Percentiles rank a stretch among this genome's conserved stretches.
Conservation (phyloP, 257 asterid genomes). For the Ligustrum vulgare region DNA sequence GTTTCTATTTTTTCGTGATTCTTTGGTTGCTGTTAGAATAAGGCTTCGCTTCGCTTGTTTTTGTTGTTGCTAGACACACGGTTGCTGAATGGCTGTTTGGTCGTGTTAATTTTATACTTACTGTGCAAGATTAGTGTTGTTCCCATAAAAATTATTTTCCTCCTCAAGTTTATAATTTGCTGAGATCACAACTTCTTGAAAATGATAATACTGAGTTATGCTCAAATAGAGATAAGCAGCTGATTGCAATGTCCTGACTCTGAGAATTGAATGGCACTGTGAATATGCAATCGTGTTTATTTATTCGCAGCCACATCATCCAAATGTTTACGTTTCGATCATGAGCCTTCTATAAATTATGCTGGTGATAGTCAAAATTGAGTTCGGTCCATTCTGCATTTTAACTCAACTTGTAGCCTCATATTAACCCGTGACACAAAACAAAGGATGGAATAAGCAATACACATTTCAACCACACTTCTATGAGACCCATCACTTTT, state of each 20-base stretch:
- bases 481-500: too few species aligned
- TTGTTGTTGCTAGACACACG: neutral
- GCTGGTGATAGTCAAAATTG: neutral
- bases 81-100: neutral
- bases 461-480: neutral
- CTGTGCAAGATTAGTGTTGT: neutral
- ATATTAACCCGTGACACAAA: neutral
- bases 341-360: neutral
- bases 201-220: neutral
- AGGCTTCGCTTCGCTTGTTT: neutral
- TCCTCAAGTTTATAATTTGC: neutral
- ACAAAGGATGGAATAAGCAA: neutral
- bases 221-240: neutral
- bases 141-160: neutral
- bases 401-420: neutral
- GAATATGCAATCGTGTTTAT: neutral
- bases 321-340: neutral
- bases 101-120: neutral
- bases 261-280: neutral
- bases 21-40: neutral
- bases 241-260: neutral
- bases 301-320: neutral
- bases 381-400: neutral
- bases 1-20: neutral
- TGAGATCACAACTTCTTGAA: neutral